Evolutionary conservation across 352 stramenopile genomes (phyloP).

Genomic region (Ophiocytium majus): DNA sequence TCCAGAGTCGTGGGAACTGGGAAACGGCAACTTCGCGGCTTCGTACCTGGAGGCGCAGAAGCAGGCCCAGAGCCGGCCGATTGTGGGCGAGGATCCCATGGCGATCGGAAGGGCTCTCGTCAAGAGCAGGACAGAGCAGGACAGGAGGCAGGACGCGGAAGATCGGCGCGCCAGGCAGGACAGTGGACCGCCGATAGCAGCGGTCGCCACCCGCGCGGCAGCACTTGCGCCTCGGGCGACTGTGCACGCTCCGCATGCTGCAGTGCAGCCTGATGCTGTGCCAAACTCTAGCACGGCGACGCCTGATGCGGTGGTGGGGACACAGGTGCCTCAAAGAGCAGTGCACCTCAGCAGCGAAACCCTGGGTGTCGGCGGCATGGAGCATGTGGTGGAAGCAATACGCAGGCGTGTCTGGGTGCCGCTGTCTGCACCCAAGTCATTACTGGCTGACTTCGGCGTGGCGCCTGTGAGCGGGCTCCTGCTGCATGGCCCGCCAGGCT

Average conservation of each 20-base stretch:
- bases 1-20: conserved; percentile 23
- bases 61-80: not conserved
- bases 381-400: conserved; percentile 51
- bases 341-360: conserved; percentile 2
- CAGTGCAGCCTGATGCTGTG: too few relatives aligned
- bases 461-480: conserved; percentile 69
- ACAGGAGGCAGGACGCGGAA: conserved; percentile 15
- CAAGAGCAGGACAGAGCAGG: conserved; percentile 19
- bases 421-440: conserved; percentile 33
- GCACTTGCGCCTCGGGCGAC: too few relatives aligned
- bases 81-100: conserved; percentile 12
- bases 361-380: conserved; percentile 44
- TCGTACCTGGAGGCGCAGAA: not conserved
- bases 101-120: conserved; percentile 22
- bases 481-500: conserved; percentile 83
- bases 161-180: not conserved
- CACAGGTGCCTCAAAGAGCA: too few relatives aligned
- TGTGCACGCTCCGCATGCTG: too few relatives aligned
- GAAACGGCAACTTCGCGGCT: conserved; percentile 16
- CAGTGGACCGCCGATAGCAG: not conserved
- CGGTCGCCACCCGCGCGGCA: not conserved
- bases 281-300: too few relatives aligned
- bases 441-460: conserved; percentile 56
- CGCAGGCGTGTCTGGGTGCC: conserved; percentile 43
- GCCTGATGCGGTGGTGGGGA: too few relatives aligned